Conservation (phyloP, 345 rosid genomes). For the Brassica juncea region DNA sequence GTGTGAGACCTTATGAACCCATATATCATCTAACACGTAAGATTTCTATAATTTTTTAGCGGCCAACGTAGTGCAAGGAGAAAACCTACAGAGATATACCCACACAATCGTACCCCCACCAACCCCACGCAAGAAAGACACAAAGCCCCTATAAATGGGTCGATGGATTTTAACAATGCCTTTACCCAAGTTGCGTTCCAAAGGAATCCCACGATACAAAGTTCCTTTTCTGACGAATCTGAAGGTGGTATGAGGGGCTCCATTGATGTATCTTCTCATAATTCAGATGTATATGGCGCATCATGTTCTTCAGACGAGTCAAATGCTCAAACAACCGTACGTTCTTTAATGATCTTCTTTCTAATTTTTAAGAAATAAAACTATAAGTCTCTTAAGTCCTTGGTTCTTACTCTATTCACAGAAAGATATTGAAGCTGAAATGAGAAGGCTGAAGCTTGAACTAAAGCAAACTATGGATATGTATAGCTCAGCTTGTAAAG, state of each 20-base stretch:
- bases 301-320: slow-evolving; percentile 37
- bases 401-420: slow-evolving; percentile 36
- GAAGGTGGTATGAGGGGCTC: slow-evolving; percentile 19
- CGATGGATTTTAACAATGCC: slow-evolving; percentile 25
- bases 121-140: background rate
- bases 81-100: slow-evolving; percentile 11
- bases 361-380: background rate
- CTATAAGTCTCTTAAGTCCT: background rate
- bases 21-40: background rate
- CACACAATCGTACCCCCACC: slow-evolving; percentile 2
- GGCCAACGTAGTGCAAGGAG: slow-evolving; percentile 18
- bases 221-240: slow-evolving; percentile 28
- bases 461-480: slow-evolving; percentile 85
- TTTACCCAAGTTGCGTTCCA: slow-evolving; percentile 24
- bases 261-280: slow-evolving; percentile 23
- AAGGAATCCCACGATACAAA: slow-evolving; percentile 22
- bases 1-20: background rate
- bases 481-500: slow-evolving; percentile 87
- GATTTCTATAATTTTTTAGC: slow-evolving; percentile 2
- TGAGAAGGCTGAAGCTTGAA: slow-evolving; percentile 77
- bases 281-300: slow-evolving; percentile 36
- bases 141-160: background rate
- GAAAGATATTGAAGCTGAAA: slow-evolving; percentile 72
- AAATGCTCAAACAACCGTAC: slow-evolving; percentile 40
- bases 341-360: slow-evolving; percentile 5